Conservation (phyloP, 116 monocot species). For the Posidonia oceanica region DNA sequence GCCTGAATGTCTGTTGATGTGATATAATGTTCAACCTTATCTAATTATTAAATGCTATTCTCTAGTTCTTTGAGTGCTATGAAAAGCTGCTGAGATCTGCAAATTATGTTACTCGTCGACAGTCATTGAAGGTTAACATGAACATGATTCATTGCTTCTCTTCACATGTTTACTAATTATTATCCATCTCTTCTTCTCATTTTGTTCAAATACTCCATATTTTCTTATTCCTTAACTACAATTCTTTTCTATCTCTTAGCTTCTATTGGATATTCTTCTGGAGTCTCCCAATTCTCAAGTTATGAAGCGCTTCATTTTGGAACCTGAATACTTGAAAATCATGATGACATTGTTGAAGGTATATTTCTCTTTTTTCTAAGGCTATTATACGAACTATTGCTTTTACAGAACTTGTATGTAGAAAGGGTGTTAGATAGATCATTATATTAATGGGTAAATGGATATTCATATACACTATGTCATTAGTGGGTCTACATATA, state of each 20-base stretch:
- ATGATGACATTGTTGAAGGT: constrained; percentile 91
- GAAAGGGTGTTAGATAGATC: too few relatives aligned
- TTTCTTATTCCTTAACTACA: background rate
- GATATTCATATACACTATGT: too few relatives aligned
- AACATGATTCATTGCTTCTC: background rate
- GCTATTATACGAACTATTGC: background rate
- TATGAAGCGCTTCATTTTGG: constrained; percentile 88
- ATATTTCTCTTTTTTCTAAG: constrained; percentile 1
- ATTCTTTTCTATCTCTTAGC: constrained; percentile 26
- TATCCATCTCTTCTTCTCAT: too few relatives aligned
- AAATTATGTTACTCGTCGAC: constrained; percentile 94
- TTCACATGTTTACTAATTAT: too few relatives aligned
- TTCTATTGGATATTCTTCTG: constrained; percentile 92
- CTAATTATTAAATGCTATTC: constrained; percentile 6
- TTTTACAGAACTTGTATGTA: too few relatives aligned
- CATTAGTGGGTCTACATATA: too few relatives aligned
- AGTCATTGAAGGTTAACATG: constrained; percentile 86
- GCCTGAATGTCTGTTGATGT: background rate
- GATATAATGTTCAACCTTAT: background rate
- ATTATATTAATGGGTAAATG: too few relatives aligned
- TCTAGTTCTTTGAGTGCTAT: constrained; percentile 92
- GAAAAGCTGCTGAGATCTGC: constrained; percentile 61
- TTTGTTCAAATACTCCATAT: too few relatives aligned
- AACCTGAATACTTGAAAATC: constrained; percentile 55
- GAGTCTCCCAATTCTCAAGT: constrained; percentile 80